These are phyloP conservation scores for Pseudogymnoascus sp. DNA, from an alignment of 2,329 filamentous ascomycete species.

Conservation along the genomic window DNA sequence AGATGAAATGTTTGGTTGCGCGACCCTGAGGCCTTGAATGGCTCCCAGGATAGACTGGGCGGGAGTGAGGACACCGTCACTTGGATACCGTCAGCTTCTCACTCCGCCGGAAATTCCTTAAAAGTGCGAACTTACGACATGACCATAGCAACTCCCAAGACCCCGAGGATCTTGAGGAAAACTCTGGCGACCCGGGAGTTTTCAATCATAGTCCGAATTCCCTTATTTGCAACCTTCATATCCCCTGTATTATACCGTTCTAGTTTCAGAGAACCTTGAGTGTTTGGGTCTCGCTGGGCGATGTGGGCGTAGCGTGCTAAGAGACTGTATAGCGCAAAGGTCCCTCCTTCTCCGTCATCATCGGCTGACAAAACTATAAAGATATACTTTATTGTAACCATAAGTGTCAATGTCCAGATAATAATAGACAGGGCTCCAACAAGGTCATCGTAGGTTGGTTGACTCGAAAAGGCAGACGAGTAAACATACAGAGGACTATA, in stretches of 20 bases:
- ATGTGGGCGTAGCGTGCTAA: slow-evolving; percentile 57
- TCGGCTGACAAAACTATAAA: slow-evolving; percentile 59
- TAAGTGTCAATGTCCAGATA: slow-evolving; percentile 61
- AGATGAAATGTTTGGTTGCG: slow-evolving; percentile 44
- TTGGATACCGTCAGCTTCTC: slow-evolving; percentile 14
- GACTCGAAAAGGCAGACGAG: slow-evolving; percentile 56
- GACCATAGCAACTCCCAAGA: slow-evolving; percentile 61
- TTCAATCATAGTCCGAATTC: slow-evolving; percentile 51
- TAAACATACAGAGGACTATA: slow-evolving; percentile 58
- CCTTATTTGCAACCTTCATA: slow-evolving; percentile 43
- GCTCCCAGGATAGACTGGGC: slow-evolving; percentile 65
- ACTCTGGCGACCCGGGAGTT: slow-evolving; percentile 44
- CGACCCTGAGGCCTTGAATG: slow-evolving; percentile 56
- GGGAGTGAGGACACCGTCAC: slow-evolving; percentile 60
- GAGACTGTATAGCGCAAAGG: slow-evolving; percentile 60
- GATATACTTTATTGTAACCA: slow-evolving; percentile 64
- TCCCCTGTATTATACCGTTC: slow-evolving; percentile 52
- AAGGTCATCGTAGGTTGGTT: slow-evolving; percentile 51
- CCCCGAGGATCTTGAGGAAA: slow-evolving; percentile 53
- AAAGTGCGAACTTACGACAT: slow-evolving; percentile 35
- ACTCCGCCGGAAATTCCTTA: background rate
- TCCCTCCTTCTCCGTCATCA: slow-evolving; percentile 65
- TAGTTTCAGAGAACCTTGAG: slow-evolving; percentile 49
- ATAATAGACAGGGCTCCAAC: slow-evolving; percentile 61
- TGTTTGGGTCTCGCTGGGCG: slow-evolving; percentile 49